Percentiles rank a stretch among this genome's conserved stretches.
phyloP scores from a whole-genome alignment of 2,329 filamentous ascomycete genomes.

The Parafenestella ontariensis region DNA sequence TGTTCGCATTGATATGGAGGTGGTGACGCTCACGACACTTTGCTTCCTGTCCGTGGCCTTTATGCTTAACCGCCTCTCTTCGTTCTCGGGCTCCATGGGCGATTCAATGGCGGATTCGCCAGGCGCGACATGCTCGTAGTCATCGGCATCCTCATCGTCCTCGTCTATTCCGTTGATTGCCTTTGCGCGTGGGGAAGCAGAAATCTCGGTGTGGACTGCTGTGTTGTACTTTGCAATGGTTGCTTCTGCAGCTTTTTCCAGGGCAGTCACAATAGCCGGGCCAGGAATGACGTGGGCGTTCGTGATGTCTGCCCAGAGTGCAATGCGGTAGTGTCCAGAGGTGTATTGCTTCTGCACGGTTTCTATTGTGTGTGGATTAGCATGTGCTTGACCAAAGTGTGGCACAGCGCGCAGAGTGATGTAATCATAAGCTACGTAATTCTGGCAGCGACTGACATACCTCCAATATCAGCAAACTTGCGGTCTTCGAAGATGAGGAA shows the following conservation, averaged over 20 bases:
- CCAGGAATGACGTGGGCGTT: constrained; percentile 62
- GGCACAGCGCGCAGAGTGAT: not conserved
- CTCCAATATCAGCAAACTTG: constrained; percentile 64
- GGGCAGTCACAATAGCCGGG: constrained; percentile 59
- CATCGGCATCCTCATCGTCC: constrained; percentile 32
- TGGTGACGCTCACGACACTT: constrained; percentile 78
- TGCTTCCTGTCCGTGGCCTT: constrained; percentile 69
- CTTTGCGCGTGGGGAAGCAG: constrained; percentile 42
- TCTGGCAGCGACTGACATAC: constrained; percentile 43
- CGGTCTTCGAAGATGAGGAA: constrained; percentile 63
- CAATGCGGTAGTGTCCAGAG: constrained; percentile 58
- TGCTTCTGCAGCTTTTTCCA: constrained; percentile 56
- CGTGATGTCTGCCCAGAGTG: constrained; percentile 60
- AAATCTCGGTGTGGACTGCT: constrained; percentile 60
- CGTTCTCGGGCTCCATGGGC: constrained; percentile 42
- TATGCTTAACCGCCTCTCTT: constrained; percentile 39
- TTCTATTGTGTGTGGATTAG: constrained; percentile 43
- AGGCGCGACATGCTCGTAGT: constrained; percentile 40
- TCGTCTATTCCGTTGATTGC: constrained; percentile 38
- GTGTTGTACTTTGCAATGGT: constrained; percentile 59
- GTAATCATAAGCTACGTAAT: not conserved
- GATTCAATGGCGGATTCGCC: constrained; percentile 47
- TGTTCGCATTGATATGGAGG: constrained; percentile 79
- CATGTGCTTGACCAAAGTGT: not conserved
- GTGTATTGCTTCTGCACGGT: constrained; percentile 64